Evolutionary conservation across 768 basidiomycete genomes (phyloP), one percentile per base, ranked within the genome.

Genomic region (Tricholoma bakamatsutake): DNA sequence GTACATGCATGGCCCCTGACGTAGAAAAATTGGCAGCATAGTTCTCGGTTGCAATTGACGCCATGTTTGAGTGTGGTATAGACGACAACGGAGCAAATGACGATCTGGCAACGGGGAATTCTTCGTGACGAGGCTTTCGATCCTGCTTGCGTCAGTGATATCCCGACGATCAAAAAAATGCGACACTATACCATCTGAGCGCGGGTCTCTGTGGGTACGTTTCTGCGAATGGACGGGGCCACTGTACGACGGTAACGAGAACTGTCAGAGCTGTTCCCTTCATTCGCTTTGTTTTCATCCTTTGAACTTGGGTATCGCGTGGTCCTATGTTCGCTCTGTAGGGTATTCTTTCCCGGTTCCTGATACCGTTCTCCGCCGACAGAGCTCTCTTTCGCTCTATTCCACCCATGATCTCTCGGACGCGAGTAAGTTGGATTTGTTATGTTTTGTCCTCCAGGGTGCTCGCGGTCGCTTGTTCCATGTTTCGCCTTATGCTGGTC

Each of bases 241-340:
- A 52, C 40, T 33, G 31, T 48, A 3, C 52, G 45, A 45, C 60
- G 67, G 37, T 54, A 60, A 43, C 57, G 58, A 30, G 70, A 71
- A 48, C 64, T 69, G 51, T 74, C 72, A 21, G 73, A 71, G 42
- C 64, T 71, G 52, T 48, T 53, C 54, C 49, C 52, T 54, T 48
- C 47, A 60, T 51, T 53, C 8, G 59, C 42, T 37, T 52, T 55
- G 28, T 61, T 57, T 46, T 54, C 51, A 53, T 57, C 53, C 46
- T 48, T 48, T 3, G 30, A 13, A 11, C 10, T 12, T 24, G 21
- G 1, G n/a, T 48, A 31, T 31, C 28, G 28, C 17, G 28, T 15
- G 30, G 30, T n/a, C 46, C 46, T 48, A 9, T 30, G 46, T 6
- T 45, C 43, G 43, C 4, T 24, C 7, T 24, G 43, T 15, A 45